Conservation (phyloP, 495 filamentous ascomycete genomes). For the Aspergillus ostianus region DNA sequence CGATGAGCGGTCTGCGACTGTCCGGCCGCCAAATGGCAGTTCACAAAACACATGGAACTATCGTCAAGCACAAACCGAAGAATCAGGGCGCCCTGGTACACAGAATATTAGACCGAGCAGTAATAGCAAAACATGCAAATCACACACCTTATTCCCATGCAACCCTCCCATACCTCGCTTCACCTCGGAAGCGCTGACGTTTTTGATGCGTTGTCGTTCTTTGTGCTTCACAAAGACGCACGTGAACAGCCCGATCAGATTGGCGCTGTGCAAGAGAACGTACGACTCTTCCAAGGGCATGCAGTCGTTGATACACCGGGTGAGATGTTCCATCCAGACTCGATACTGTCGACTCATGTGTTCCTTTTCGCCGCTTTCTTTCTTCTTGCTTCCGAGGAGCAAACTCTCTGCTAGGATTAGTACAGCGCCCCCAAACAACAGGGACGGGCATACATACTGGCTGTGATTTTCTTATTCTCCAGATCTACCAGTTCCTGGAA, state of each 20-base stretch:
- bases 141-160: conserved; percentile 83
- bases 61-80: conserved; percentile 89
- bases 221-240: conserved; percentile 89
- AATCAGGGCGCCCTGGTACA: conserved; percentile 72
- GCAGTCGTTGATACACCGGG: conserved; percentile 73
- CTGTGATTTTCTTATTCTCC: conserved; percentile 94
- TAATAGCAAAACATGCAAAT: conserved; percentile 9
- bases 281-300: conserved; percentile 81
- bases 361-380: conserved; percentile 82
- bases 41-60: conserved; percentile 91
- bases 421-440: background rate
- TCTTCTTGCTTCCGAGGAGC: conserved; percentile 71
- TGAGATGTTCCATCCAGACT: conserved; percentile 88
- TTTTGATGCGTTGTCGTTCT: conserved; percentile 69
- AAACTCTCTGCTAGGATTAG: conserved; percentile 57
- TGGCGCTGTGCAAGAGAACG: conserved; percentile 80
- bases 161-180: conserved; percentile 93
- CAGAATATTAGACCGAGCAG: background rate
- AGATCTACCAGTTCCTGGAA: conserved; percentile 97
- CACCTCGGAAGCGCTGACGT: conserved; percentile 75
- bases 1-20: conserved; percentile 85
- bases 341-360: conserved; percentile 97
- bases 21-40: conserved; percentile 94
- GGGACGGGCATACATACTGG: conserved; percentile 57
- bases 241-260: conserved; percentile 90